Conservation (phyloP, 768 basidiomycete genomes). For the Xerocomus spinulosus region DNA sequence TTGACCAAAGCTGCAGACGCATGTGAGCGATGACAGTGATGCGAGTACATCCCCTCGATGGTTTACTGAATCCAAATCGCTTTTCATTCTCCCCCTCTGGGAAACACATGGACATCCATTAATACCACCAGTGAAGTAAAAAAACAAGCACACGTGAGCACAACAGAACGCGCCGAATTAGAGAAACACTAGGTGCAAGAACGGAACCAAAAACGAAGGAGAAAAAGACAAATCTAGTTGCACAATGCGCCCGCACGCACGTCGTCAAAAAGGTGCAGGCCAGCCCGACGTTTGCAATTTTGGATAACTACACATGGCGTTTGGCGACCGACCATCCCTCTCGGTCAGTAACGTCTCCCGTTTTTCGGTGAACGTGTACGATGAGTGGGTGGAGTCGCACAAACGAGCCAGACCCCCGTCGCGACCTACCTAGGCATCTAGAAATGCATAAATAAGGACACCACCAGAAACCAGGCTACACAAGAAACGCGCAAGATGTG, state of each 20-base stretch:
- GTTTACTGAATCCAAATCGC: no score
- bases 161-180: no score
- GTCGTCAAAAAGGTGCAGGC: slow-evolving; percentile 16
- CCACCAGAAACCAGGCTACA: slow-evolving; percentile 18
- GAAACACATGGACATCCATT: no score
- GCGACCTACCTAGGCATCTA: slow-evolving; percentile 19
- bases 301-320: background rate
- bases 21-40: no score
- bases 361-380: background rate
- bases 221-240: slow-evolving; percentile 9
- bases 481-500: slow-evolving; percentile 8
- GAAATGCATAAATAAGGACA: slow-evolving; percentile 24
- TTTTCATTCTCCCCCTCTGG: no score
- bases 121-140: no score
- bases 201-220: no score
- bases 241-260: background rate
- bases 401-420: slow-evolving; percentile 6
- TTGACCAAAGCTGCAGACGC: slow-evolving; percentile 47
- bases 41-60: no score
- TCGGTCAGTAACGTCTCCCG: background rate
- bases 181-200: no score
- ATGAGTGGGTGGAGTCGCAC: slow-evolving; percentile 1
- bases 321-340: background rate
- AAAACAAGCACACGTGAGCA: no score
- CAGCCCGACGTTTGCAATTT: slow-evolving; percentile 15